Evolutionary conservation across 2,329 filamentous ascomycete species (phyloP).

Genomic region (Colletotrichum sp.): DNA sequence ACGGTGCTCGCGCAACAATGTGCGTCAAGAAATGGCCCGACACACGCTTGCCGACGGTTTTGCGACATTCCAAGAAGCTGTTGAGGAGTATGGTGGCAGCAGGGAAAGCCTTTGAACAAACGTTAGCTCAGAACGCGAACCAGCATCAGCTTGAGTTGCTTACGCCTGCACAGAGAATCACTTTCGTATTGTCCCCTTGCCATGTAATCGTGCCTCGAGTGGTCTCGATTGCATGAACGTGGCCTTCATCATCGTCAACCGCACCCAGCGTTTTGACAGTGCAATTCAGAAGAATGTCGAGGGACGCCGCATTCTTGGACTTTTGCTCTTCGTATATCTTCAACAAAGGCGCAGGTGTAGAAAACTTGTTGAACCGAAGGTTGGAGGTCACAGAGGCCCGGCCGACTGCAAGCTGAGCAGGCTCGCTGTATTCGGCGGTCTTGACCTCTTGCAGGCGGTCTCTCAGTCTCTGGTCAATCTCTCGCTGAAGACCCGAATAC

Average conservation of each 20-base stretch:
- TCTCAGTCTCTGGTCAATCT: not conserved
- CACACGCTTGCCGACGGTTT: not conserved
- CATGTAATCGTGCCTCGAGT: not conserved
- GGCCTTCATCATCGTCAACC: not conserved
- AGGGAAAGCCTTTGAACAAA: not conserved
- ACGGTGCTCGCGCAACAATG: not conserved
- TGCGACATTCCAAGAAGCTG: not conserved
- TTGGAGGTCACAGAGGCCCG: fast-evolving
- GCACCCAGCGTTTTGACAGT: not conserved
- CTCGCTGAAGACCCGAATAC: not conserved
- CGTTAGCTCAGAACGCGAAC: not conserved
- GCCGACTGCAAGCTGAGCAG: not conserved
- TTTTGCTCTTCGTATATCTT: not conserved
- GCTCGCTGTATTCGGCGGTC: not conserved
- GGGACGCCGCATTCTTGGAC: not conserved
- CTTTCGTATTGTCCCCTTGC: not conserved
- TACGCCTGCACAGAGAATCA: not conserved
- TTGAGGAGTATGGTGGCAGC: fast-evolving
- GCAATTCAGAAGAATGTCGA: not conserved
- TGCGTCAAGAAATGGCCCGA: not conserved
- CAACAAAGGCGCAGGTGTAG: not conserved
- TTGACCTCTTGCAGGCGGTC: fast-evolving
- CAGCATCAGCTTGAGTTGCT: not conserved
- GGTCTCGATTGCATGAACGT: not conserved
- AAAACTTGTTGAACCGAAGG: not conserved